Evolutionary conservation across 78 protist species (phyloP).

Genomic region (Dictyostelium discoideum): DNA sequence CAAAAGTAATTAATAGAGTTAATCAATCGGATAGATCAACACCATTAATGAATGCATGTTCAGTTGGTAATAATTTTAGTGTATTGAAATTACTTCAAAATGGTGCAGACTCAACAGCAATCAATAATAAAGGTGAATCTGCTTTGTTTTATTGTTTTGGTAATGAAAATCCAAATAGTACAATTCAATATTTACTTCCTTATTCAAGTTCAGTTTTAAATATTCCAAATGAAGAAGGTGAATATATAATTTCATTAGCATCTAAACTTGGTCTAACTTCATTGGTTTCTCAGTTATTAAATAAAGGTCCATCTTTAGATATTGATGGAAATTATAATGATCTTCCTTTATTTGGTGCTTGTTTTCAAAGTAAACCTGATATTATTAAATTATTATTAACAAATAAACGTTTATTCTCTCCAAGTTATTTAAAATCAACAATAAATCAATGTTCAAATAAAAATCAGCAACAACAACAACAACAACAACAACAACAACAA

Average conservation of each 20-base stretch:
- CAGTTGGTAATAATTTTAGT: not conserved
- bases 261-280: not conserved
- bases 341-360: not conserved
- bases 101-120: slow-evolving; percentile 2
- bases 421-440: not conserved
- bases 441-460: not conserved
- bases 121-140: not conserved
- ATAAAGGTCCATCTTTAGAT: slow-evolving; percentile 4
- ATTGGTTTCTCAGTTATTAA: not conserved
- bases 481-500: not conserved
- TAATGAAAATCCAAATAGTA: not conserved
- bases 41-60: slow-evolving; percentile 30
- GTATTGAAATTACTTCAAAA: not conserved
- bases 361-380: not conserved
- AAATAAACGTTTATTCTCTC: slow-evolving; percentile 2
- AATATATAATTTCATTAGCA: not conserved
- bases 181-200: not conserved
- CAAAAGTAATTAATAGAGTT: not conserved
- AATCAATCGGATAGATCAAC: not conserved
- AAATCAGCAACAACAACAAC: not conserved
- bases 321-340: slow-evolving; percentile 18
- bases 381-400: not conserved
- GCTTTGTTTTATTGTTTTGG: not conserved
- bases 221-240: not conserved
- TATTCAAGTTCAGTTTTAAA: not conserved